Conservation (phyloP, 352 stramenopile species). For the Phytopythium delawarense region DNA sequence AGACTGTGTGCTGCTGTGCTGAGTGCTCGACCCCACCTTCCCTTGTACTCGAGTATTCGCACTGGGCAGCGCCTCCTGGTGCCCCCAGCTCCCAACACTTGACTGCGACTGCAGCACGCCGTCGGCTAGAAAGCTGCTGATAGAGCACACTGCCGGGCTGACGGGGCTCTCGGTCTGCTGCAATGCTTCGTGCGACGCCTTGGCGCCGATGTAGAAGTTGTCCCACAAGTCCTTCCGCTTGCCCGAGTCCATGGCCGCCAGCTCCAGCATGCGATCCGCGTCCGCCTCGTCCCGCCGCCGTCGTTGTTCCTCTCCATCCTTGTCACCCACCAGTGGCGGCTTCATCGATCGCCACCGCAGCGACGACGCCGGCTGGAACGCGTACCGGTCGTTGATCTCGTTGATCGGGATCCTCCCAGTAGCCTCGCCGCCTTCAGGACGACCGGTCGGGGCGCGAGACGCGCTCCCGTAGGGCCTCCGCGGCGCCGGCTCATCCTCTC, state of each 20-base stretch:
- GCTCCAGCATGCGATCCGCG: slow-evolving; percentile 24
- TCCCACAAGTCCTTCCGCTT: slow-evolving; percentile 32
- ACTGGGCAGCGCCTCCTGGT: not conserved
- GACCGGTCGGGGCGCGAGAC: not conserved
- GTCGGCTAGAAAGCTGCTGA: not conserved
- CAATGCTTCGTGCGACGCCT: slow-evolving; percentile 10
- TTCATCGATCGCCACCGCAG: slow-evolving; percentile 24
- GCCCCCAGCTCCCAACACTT: not conserved
- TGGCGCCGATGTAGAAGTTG: slow-evolving; percentile 31
- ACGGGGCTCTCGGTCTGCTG: not conserved
- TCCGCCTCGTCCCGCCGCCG: slow-evolving; percentile 18
- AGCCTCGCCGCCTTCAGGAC: not conserved
- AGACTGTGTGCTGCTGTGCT: slow-evolving; percentile 1
- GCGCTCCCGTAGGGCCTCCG: slow-evolving; percentile 15
- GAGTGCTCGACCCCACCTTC: not conserved
- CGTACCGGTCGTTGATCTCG: slow-evolving; percentile 14
- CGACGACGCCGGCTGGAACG: slow-evolving; percentile 25
- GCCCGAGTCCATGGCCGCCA: slow-evolving; percentile 15
- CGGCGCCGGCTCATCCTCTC: not conserved
- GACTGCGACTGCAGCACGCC: slow-evolving; percentile 1
- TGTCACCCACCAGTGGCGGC: not conserved
- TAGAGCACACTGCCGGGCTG: not conserved
- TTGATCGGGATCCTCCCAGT: slow-evolving; percentile 10
- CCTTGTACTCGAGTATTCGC: not conserved
- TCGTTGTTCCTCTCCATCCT: slow-evolving; percentile 6